These are phyloP conservation scores for Lepidium campestre DNA, from an alignment of 441 rosid genomes.

Conservation along the genomic window DNA sequence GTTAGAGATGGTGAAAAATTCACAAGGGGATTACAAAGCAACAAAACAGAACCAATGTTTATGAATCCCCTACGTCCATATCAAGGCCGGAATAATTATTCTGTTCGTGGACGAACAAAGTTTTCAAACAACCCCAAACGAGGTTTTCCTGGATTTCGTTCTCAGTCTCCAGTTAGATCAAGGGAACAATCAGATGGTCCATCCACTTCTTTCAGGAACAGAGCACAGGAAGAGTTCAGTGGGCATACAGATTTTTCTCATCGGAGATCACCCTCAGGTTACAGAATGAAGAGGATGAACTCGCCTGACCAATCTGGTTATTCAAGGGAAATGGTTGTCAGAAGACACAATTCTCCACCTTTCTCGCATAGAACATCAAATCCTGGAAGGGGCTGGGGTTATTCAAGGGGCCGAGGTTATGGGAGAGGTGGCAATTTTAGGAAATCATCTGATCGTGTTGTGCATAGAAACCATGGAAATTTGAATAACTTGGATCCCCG, in stretches of 20 bases:
- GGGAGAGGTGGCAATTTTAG: slow-evolving; percentile 50
- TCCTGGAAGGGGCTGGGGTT: slow-evolving; percentile 59
- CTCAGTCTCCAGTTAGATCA: slow-evolving; percentile 71
- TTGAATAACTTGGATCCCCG: slow-evolving; percentile 47
- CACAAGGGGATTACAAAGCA: slow-evolving; percentile 45
- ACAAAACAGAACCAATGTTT: slow-evolving; percentile 42
- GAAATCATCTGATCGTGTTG: slow-evolving; percentile 52
- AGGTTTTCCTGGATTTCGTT: slow-evolving; percentile 45
- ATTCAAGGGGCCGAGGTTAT: slow-evolving; percentile 39
- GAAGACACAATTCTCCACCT: slow-evolving; percentile 68
- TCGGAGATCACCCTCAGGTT: slow-evolving; percentile 61
- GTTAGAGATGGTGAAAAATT: slow-evolving; percentile 55
- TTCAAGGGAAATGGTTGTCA: slow-evolving; percentile 42
- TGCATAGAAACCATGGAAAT: slow-evolving; percentile 53
- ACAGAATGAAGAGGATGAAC: slow-evolving; percentile 53
- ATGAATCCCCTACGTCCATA: slow-evolving; percentile 42
- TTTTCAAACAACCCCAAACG: slow-evolving; percentile 48
- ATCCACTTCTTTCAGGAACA: slow-evolving; percentile 67
- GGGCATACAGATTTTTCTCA: slow-evolving; percentile 54
- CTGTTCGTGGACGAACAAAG: slow-evolving; percentile 50
- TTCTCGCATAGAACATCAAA: slow-evolving; percentile 47
- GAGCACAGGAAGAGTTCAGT: slow-evolving; percentile 65
- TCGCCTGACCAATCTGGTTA: slow-evolving; percentile 69
- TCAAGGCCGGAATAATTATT: slow-evolving; percentile 57
- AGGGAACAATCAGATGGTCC: slow-evolving; percentile 64